Evolutionary conservation across 345 rosid genomes (phyloP).

Genomic region (Salix purpurea): DNA sequence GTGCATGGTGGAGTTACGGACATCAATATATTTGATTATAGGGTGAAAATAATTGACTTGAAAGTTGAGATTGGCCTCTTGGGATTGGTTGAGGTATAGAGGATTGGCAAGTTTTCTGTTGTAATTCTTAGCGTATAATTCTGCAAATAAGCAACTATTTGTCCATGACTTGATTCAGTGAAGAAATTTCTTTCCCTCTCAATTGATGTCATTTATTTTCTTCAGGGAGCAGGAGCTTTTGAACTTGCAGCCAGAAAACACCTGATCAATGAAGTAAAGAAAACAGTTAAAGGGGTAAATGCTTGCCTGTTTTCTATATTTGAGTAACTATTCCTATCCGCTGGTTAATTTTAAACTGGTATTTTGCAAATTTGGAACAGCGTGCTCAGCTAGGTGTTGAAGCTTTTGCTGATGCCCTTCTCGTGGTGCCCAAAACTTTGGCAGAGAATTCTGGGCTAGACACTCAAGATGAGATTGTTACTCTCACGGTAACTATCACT

Average conservation of each 20-base stretch:
- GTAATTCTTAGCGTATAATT: too few species aligned
- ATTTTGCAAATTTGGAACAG: conserved; percentile 40
- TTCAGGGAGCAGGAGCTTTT: conserved; percentile 97
- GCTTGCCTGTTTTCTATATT: neutral
- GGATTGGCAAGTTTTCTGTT: neutral
- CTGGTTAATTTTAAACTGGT: neutral
- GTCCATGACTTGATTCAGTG: neutral
- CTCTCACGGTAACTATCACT: conserved; percentile 54
- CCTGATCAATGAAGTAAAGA: conserved; percentile 79
- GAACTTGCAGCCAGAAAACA: conserved; percentile 93
- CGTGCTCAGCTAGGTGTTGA: conserved; percentile 97
- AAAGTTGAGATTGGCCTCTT: neutral
- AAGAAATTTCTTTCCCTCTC: neutral
- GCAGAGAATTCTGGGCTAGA: conserved; percentile 97
- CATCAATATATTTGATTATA: neutral
- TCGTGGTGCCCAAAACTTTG: conserved; percentile 91
- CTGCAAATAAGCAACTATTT: neutral
- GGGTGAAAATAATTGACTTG: neutral
- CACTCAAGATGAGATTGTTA: conserved; percentile 87
- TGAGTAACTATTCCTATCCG: neutral
- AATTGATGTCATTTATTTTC: neutral
- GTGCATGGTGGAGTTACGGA: neutral
- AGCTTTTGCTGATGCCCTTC: conserved; percentile 97
- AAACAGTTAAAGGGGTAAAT: conserved; percentile 90
- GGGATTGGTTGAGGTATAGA: neutral